Evolutionary conservation across 768 basidiomycete species (phyloP).

Genomic region (Hysterangium stoloniferum): DNA sequence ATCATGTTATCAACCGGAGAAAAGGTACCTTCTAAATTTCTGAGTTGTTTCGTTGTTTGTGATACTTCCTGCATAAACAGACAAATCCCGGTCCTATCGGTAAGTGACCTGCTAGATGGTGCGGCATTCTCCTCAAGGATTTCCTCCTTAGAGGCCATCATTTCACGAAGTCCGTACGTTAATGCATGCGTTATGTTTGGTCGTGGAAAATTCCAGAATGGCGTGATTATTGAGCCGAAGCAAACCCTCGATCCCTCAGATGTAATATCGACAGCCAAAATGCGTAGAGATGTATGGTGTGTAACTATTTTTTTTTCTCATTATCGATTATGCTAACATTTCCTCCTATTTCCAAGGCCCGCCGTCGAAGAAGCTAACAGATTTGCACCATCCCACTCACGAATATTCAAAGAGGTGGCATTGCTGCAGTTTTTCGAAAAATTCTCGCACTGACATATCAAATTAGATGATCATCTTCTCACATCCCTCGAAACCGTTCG

Average conservation of each 20-base stretch:
- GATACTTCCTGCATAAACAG: conserved; percentile 15
- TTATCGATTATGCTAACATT: too few species aligned
- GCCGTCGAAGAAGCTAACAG: conserved; percentile 36
- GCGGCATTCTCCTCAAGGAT: not conserved
- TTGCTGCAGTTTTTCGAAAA: too few species aligned
- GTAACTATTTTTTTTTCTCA: not conserved
- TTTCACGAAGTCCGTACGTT: conserved; percentile 24
- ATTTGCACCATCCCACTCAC: conserved; percentile 31
- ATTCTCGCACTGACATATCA: not conserved
- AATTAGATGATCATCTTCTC: conserved; percentile 9
- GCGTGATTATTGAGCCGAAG: conserved; percentile 30
- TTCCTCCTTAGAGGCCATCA: conserved; percentile 25
- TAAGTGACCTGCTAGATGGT: conserved; percentile 10
- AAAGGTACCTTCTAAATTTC: conserved; percentile 23
- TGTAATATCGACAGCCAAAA: conserved; percentile 19
- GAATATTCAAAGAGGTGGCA: conserved; percentile 36
- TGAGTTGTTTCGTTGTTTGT: not conserved
- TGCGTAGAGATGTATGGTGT: conserved; percentile 31
- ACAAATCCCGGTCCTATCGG: conserved; percentile 31
- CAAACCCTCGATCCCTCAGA: conserved; percentile 27
- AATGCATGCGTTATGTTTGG: conserved; percentile 13
- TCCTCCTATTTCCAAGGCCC: conserved; percentile 21
- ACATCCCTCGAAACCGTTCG: not conserved
- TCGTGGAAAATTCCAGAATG: conserved; percentile 11
- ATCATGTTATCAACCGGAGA: conserved; percentile 36